Base-by-base conservation (phyloP, 1,284 basidiomycete genomes). In the Apiotrichum gracile region DNA sequence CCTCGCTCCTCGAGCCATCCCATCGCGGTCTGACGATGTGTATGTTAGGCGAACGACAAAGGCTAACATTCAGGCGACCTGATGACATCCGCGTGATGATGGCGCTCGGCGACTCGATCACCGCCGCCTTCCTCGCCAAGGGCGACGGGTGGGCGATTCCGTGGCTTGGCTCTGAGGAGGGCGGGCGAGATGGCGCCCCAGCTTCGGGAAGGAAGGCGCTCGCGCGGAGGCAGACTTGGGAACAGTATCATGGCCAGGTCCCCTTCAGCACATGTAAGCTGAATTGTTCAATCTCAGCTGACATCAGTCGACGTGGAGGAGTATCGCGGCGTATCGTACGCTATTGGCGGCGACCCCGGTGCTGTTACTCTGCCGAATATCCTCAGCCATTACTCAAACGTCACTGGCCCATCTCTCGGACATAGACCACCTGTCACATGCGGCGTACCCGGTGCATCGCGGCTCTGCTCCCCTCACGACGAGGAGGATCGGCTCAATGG, bases 31-130 rank as follows among this genome's bases (percentile, higher is more conserved):
- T 2, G 56, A 52, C 44, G 64, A 68, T 43, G 61, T 68, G 67
- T 68, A 42, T 57, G 65, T 54, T 5, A 2, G 8, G 21, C 8
- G 22, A 16, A 10, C 24, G 21, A 41, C 26, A 25, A 13, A 31
- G n/a, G 21, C 42, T 49, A 22, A 38, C 19, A 46, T 25, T 2
- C 24, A 73, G 71, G 1, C 69, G 72, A 0, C 73, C 75, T 26
- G 73, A 76, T 43, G 72, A 74, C 35, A 69, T 76, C 49, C 59
- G 54, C 16, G 72, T 72, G 5, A 54, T 73, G 31, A 72, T 75
- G 65, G 74, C 73, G 9, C 27, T 76, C 17, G 76, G 76, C 1
- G 76, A 77, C 54, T 72, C 69, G 1, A 75, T 77, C 58, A 72
- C 74, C 0, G 76, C 75, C 5, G 76, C 66, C 0, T 55, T 73